These are phyloP conservation scores for Bacidia rubella DNA, from an alignment of 495 filamentous ascomycete species.

Conservation along the genomic window DNA sequence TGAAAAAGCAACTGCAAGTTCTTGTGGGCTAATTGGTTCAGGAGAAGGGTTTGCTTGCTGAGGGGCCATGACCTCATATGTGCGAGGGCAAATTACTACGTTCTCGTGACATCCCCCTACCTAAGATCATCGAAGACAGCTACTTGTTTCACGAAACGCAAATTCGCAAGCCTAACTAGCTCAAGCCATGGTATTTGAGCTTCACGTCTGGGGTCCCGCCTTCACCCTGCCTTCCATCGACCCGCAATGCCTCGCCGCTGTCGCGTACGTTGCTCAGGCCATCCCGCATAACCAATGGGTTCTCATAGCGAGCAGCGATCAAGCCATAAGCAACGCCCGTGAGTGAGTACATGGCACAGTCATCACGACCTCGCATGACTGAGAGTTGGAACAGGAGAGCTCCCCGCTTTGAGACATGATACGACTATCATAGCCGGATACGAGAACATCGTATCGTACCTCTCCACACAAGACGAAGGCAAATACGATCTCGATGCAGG, in stretches of 20 bases:
- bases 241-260: constrained; percentile 67
- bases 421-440: constrained; percentile 61
- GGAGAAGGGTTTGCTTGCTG: too few species aligned
- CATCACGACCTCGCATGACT: too few species aligned
- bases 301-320: constrained; percentile 62
- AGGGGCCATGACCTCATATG: background rate
- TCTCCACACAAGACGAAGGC: constrained; percentile 37
- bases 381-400: constrained; percentile 38
- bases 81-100: constrained; percentile 40
- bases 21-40: too few species aligned
- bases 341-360: constrained; percentile 24
- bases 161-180: background rate
- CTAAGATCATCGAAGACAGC: too few species aligned
- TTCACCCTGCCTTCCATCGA: constrained; percentile 83
- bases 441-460: constrained; percentile 56
- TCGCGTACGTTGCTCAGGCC: constrained; percentile 52
- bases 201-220: constrained; percentile 85
- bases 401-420: constrained; percentile 59
- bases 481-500: constrained; percentile 41
- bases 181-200: constrained; percentile 35
- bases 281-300: constrained; percentile 52
- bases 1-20: too few species aligned
- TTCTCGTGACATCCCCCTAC: too few species aligned
- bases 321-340: constrained; percentile 58
- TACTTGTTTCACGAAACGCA: too few species aligned